These are phyloP conservation scores for Pseudodiploospora longispora DNA, from an alignment of 2,329 filamentous ascomycete species.

Conservation along the genomic window DNA sequence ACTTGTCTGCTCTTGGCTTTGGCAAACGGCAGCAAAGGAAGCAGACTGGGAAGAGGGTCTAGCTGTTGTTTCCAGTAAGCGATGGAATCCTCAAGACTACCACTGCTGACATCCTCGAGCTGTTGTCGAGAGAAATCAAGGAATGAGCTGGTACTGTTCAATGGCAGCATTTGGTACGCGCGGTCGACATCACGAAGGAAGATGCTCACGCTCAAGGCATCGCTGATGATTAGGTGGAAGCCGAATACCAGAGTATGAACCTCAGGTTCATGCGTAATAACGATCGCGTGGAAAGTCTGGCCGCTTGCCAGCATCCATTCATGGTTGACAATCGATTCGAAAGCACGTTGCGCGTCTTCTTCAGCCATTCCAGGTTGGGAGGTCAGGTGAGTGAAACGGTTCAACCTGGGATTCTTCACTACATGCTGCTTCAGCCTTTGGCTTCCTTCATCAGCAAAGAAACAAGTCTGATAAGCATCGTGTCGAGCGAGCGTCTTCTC, in stretches of 20 bases:
- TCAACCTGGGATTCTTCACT: not conserved
- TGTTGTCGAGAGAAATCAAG: not conserved
- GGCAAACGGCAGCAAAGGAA: conserved; percentile 10
- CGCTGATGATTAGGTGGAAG: conserved; percentile 43
- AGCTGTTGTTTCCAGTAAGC: not conserved
- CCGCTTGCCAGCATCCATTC: conserved; percentile 30
- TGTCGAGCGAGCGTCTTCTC: not conserved
- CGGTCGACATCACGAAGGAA: conserved; percentile 36
- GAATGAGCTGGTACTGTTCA: not conserved
- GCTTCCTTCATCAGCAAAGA: not conserved
- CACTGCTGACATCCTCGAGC: not conserved
- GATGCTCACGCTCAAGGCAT: conserved; percentile 36
- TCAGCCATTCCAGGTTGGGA: not conserved
- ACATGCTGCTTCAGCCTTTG: not conserved
- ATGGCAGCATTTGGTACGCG: conserved; percentile 25
- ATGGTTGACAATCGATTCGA: conserved; percentile 10
- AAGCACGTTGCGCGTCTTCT: not conserved
- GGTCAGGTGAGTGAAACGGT: not conserved
- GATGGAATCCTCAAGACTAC: not conserved
- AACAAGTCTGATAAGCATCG: not conserved
- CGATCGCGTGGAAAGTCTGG: conserved; percentile 21
- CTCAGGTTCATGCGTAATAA: conserved; percentile 24
- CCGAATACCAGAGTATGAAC: conserved; percentile 34
- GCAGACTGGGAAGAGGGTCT: conserved; percentile 9
- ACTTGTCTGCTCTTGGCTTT: conserved; percentile 3